Evolutionary conservation across 495 filamentous ascomycete species (phyloP).

Genomic region (Apodospora peruviana): DNA sequence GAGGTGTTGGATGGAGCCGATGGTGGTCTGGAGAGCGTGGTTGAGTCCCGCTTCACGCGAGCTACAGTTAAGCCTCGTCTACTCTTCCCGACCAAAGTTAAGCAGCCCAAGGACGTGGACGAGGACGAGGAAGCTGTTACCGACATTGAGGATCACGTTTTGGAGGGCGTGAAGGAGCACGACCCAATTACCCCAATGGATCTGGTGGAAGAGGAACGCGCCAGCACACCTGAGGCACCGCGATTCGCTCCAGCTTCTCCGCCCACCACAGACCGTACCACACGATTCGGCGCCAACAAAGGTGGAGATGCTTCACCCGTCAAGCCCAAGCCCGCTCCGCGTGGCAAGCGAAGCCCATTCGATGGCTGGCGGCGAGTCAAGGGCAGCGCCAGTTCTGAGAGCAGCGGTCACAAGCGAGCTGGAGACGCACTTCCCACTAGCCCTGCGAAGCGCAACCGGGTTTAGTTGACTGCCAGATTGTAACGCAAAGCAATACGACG

Average conservation of each 20-base stretch:
- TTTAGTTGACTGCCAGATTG: conserved; percentile 14
- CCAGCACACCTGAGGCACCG: conserved; percentile 46
- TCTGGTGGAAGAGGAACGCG: conserved; percentile 17
- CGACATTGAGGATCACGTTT: conserved; percentile 47
- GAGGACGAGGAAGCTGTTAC: conserved; percentile 50
- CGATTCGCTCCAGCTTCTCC: conserved; percentile 50
- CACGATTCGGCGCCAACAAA: conserved; percentile 34
- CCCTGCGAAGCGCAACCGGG: conserved; percentile 30
- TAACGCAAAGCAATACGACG: neutral
- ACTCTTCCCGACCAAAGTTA: conserved; percentile 63
- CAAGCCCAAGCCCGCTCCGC: conserved; percentile 18
- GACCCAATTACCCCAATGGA: conserved; percentile 36
- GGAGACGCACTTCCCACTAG: conserved; percentile 32
- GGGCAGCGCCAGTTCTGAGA: conserved; percentile 20
- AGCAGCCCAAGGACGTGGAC: conserved; percentile 39
- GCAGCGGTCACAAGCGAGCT: conserved; percentile 38
- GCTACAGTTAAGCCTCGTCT: conserved; percentile 76
- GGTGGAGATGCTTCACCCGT: conserved; percentile 20
- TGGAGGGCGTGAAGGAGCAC: conserved; percentile 50
- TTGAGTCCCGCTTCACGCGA: conserved; percentile 53
- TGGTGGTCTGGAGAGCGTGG: conserved; percentile 35
- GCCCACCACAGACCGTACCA: conserved; percentile 49
- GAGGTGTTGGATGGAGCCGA: conserved; percentile 40
- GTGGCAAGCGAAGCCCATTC: conserved; percentile 55
- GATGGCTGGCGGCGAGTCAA: conserved; percentile 61